These are phyloP conservation scores for Parafenestella ontariensis DNA, from an alignment of 2,329 filamentous ascomycete genomes.

Conservation along the genomic window DNA sequence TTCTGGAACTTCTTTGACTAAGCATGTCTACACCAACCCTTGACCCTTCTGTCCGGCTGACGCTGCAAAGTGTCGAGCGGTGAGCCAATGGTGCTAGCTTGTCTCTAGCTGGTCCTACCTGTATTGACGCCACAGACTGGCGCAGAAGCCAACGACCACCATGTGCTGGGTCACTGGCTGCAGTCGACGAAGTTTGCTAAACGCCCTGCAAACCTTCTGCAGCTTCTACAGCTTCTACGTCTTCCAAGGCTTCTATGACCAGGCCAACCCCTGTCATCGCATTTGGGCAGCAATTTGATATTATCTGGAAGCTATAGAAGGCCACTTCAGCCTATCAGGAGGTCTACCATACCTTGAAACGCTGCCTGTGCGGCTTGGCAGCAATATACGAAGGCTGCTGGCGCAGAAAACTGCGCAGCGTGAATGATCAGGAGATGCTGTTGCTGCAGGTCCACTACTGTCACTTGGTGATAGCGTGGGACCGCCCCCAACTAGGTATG, in stretches of 20 bases:
- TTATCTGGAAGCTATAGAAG: constrained; percentile 27
- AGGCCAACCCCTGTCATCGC: constrained; percentile 20
- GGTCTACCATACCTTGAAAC: constrained; percentile 19
- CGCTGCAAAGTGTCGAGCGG: no score
- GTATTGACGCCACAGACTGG: neutral
- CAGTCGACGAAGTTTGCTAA: neutral
- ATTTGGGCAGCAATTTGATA: constrained; percentile 36
- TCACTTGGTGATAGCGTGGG: constrained; percentile 28
- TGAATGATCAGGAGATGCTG: constrained; percentile 28
- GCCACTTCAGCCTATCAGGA: constrained; percentile 28
- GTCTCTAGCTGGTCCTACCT: neutral
- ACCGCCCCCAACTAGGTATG: constrained; percentile 17
- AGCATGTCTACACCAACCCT: neutral
- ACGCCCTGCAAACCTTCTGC: constrained; percentile 1
- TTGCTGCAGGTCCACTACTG: constrained; percentile 42
- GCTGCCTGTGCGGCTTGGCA: constrained; percentile 29
- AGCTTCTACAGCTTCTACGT: constrained; percentile 29
- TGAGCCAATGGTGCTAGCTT: neutral
- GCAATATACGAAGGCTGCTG: constrained; percentile 32
- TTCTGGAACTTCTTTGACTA: constrained; percentile 7
- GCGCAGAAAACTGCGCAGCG: constrained; percentile 22
- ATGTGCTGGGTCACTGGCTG: neutral
- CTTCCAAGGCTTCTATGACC: constrained; percentile 30
- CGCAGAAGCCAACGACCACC: neutral
- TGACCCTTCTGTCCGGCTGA: no score